Base-by-base conservation (phyloP, 75 land plant species). In the Cupressus sempervirens region DNA sequence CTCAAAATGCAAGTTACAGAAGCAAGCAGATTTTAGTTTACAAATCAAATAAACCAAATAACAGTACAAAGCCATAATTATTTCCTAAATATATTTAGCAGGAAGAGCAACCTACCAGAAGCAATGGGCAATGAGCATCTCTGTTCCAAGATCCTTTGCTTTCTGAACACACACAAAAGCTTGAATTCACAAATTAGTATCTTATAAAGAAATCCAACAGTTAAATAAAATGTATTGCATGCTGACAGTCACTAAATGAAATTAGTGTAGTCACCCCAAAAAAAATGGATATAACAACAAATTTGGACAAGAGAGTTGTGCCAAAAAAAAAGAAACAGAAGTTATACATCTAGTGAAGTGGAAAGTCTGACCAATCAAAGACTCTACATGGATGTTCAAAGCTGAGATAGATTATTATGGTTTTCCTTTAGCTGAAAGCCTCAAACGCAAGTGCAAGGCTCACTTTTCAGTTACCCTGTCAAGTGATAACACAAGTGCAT, bases 121-220 rank as follows among this genome's bases (percentile, higher is more conserved):
- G 98, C 93, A 76, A 96, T 95, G 14, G 98, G 98, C 13, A 96
- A 90, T 6, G 93, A 87, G 82, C 88, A 91, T 45, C 93, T 84
- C 23, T 95, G 97, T 77, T 93, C 89, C 48, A 74, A 41, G 80
- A 96, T 88, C 38, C 43, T 83, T 68, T 86, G 90, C 88, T 85
- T 93, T 88, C 94, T 95, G 93, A 58, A 23, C 29, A 79, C 29
- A 45, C 46, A 79, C n/a, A 26, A 79, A 76, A 23, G 43, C 4
- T 38, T 9, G 40, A 76, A 76, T 40, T 36, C 40, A 7, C 26
- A 43, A 79, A 45, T 45, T 76, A 40, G 45, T 20, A 45, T n/a
- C 20, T 26, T 43, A 77, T 45, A 79, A 45, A 26, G 12, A 30
- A 45, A 40, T 12, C n/a, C 52, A 79, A 79, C 12, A 13, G 46